Evolutionary conservation across 164 flowering plant species (phyloP), one percentile per base, ranked within the genome.

Genomic region (Magnolia officinalis): DNA sequence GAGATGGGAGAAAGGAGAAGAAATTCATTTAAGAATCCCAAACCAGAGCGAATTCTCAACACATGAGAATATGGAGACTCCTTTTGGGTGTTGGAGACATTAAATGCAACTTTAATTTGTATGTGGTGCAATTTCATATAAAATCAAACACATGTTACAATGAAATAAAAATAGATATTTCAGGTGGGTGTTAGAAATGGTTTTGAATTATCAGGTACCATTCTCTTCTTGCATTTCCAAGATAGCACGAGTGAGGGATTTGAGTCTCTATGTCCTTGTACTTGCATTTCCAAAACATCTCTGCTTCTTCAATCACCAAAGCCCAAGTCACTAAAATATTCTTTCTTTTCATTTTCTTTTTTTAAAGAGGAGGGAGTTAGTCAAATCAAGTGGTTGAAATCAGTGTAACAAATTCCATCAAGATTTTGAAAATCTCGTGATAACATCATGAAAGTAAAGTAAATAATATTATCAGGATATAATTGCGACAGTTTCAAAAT

Each of bases 261-360:
- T 72, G 75, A 72, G 51, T 14, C 65, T 68, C 50, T 50, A 26
- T 59, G 63, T 72, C 59, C 24, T 20, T 20, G 18, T 26, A 21
- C 29, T 72, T 58, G 58, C 50, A 29, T 58, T 58, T 58, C 74
- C 74, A 72, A 68, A 72, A 59, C 67, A 72, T 72, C 74, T 59
- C 50, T 59, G 74, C 74, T 49, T 16, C 21, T 26, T 18, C 23
- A 59, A 59, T 58, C 11, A 29, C 75, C 18, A 29, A 58, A 72
- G 14, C 66, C 26, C 66, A 72, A n/a, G 64, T 26, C n/a, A 13
- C 18, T 68, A 37, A 68, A 37, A 68, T 64, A 55, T 2, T 55
- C 61, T 55, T 11, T 64, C n/a, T 64, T 2, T n/a, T n/a, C 10
- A 2, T n/a, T 19, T 21, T 21, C 8, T 13, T 19, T n/a, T 64